phyloP scores from a whole-genome alignment of 768 basidiomycete genomes.

The Russula ochroleuca region DNA sequence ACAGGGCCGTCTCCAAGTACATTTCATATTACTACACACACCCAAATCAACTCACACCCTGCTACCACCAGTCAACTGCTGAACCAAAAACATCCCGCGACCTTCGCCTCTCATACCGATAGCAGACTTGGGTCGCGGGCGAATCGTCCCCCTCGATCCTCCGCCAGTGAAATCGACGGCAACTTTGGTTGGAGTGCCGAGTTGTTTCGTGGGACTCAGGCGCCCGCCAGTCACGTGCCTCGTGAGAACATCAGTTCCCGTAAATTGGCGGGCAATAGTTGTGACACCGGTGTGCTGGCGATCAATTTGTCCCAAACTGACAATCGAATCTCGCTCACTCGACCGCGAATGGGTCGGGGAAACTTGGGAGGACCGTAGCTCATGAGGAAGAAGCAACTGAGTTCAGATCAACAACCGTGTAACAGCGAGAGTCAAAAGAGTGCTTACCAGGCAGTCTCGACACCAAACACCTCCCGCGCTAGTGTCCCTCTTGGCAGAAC shows the following conservation, averaged over 20 bases:
- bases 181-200: constrained; percentile 70
- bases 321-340: constrained; percentile 42
- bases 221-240: constrained; percentile 67
- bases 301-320: constrained; percentile 32
- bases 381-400: constrained; percentile 54
- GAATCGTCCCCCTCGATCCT: constrained; percentile 31
- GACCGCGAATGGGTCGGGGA: constrained; percentile 44
- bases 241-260: constrained; percentile 45
- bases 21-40: not conserved
- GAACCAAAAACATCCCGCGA: constrained; percentile 68
- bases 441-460: constrained; percentile 68
- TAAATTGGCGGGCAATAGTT: constrained; percentile 72
- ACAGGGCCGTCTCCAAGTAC: constrained; percentile 4
- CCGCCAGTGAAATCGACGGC: constrained; percentile 39
- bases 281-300: constrained; percentile 63
- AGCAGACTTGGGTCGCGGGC: constrained; percentile 72
- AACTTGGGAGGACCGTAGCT: constrained; percentile 46
- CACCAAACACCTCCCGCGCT: constrained; percentile 71
- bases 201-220: constrained; percentile 62
- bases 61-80: constrained; percentile 68
- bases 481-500: constrained; percentile 68
- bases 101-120: constrained; percentile 74
- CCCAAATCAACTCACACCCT: constrained; percentile 1
- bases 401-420: constrained; percentile 14
- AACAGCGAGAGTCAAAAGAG: not conserved